Evolutionary conservation across 106 monocot genomes (phyloP), one percentile per base, ranked within the genome.

Genomic region (Dendrobium nobile): DNA sequence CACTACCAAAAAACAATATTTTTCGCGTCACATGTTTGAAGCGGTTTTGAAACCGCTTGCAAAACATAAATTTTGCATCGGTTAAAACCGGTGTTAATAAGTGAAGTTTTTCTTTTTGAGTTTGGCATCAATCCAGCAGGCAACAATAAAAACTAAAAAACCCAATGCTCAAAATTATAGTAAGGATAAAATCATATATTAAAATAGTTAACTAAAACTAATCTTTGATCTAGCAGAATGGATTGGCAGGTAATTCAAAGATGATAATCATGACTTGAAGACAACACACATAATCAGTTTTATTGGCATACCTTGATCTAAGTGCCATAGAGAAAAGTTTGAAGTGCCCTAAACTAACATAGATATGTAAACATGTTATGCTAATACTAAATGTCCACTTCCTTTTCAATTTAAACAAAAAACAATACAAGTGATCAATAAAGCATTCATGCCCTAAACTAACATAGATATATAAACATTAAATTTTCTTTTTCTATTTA

Each of bases 91-190:
- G 31, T 31, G 31, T 1, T 31, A 67, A 94, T 84, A 22, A 97
- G 68, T 87, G 97, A 97, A 79, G 92, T 97, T 51, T 89, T 91
- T 40, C 59, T 77, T 65, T 89, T 83, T 15, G 92, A 86, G 74
- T 91, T 87, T 54, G 92, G 92, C 80, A 92, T 80, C 81, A 92
- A 59, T 77, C 94, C 97, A 54, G 97, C 97, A 42, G 92, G 74
- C 47, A 97, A 72, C 42, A 97, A 92, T 18, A 97, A 80, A 79
- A 97, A 73, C 81, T 94, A 94, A 65, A 97, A 97, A 67, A 90
- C 90, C 84, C 92, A 94, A 73, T 87, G 92, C 72, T 97, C 97
- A 79, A 97, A 87, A 72, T 92, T 97, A 81, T 7, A 79, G 47
- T 4, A 70, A 26, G 18, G 64, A 27, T 77, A n/a, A 78, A 47